Base-by-base conservation (phyloP, 1,139 yeast genomes). In the Lodderomyces orthopsilosis region DNA sequence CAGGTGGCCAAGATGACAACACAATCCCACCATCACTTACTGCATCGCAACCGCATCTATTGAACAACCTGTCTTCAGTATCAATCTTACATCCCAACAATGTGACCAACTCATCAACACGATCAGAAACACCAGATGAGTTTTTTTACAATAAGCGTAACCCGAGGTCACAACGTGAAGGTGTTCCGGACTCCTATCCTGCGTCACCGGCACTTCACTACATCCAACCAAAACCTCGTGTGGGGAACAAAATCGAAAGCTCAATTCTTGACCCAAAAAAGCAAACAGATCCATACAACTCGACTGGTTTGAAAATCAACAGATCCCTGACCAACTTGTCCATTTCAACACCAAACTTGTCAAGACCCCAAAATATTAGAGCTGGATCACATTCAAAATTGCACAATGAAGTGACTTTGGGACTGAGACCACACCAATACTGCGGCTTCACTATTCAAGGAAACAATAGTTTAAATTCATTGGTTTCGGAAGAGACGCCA, bases 221-320 rank as follows among this genome's bases (percentile, higher is more conserved):
- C 49, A 67, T 77, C 40, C 80, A 75, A 51, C 82, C 83, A 5
- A 65, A 66, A 38, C 63, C 76, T 2, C 59, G 74, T 15, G 59
- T 55, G 41, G 51, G 48, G 27, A 56, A 53, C 34, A 54, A 56
- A n/a, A 49, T 63, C 12, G 61, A 57, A 30, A 58, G 71, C 14
- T 65, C 73, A 35, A 74, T 76, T 15, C 61, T 74, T 7, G 80
- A 75, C 34, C 54, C 59, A 17, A 66, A 67, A 48, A 58, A 59
- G 26, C 52, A 48, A 6, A 54, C 52, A 28, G 67, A 64, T 26
- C 74, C 66, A 32, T 41, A 57, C 22, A 74, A 75, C 1, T 54
- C 65, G 23, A 70, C 75, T 0, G 61, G 77, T 1, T 57, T 77
- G 54, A 74, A 68, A 46, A 60, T 74, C 26, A 74, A 67, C 45